Evolutionary conservation across 2,329 filamentous ascomycete genomes (phyloP).

Genomic region (Celoporthe dispersa): DNA sequence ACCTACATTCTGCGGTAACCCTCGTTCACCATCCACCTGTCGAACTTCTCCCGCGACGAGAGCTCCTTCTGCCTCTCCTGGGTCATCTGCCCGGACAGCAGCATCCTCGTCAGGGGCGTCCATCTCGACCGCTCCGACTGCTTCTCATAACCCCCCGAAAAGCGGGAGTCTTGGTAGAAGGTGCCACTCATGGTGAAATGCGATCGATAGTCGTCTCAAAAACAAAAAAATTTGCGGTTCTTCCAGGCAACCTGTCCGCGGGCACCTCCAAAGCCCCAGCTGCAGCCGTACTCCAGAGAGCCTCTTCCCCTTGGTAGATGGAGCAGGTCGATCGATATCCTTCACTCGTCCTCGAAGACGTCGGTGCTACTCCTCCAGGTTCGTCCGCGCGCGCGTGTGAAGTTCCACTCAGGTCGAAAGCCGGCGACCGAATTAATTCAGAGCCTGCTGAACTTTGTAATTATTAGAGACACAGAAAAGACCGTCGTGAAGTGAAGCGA

Average conservation of each 20-base stretch:
- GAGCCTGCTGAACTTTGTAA: slow-evolving; percentile 57
- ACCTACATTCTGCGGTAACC: slow-evolving; percentile 78
- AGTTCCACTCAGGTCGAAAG: slow-evolving; percentile 18
- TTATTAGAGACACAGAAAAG: slow-evolving; percentile 31
- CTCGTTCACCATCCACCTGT: slow-evolving; percentile 89
- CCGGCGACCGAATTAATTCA: slow-evolving; percentile 45
- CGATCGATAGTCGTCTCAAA: slow-evolving; percentile 24
- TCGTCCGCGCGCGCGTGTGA: not conserved
- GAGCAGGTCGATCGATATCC: slow-evolving; percentile 9
- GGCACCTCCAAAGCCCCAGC: slow-evolving; percentile 28
- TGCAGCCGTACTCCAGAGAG: slow-evolving; percentile 16
- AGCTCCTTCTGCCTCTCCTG: slow-evolving; percentile 72
- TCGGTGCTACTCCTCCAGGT: not conserved
- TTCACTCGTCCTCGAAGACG: not conserved
- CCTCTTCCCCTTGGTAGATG: not conserved
- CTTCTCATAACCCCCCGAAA: slow-evolving; percentile 43
- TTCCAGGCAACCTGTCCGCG: slow-evolving; percentile 28
- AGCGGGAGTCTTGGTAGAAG: slow-evolving; percentile 33
- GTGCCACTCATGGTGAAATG: slow-evolving; percentile 40
- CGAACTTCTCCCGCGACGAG: slow-evolving; percentile 72
- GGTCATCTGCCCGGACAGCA: slow-evolving; percentile 82
- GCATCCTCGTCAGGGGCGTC: slow-evolving; percentile 80
- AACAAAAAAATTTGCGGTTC: slow-evolving; percentile 9
- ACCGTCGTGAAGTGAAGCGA: slow-evolving; percentile 33
- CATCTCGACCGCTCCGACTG: slow-evolving; percentile 76